phyloP scores from a whole-genome alignment of 2,329 filamentous ascomycete species.

The Neobulgaria alba region DNA sequence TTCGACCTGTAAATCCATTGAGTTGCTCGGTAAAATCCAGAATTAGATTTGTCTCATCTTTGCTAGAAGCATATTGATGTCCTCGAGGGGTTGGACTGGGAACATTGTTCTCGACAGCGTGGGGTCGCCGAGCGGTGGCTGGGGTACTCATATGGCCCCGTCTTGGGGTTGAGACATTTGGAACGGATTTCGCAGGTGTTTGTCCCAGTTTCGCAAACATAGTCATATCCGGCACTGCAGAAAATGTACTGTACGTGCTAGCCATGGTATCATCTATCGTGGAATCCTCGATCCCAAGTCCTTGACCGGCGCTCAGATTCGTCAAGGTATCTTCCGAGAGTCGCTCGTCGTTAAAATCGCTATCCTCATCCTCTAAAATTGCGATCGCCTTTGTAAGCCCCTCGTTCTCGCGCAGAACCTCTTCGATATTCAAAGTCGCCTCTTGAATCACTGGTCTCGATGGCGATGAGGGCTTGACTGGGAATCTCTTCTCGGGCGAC shows the following conservation, averaged over 20 bases:
- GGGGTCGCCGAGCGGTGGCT: conserved; percentile 21
- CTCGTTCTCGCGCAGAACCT: conserved; percentile 45
- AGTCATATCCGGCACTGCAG: conserved; percentile 80
- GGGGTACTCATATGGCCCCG: conserved; percentile 23
- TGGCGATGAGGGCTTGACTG: conserved; percentile 41
- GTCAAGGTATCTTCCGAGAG: conserved; percentile 23
- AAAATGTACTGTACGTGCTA: conserved; percentile 66
- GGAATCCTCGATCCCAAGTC: conserved; percentile 25
- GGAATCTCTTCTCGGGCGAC: conserved; percentile 49
- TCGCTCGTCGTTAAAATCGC: conserved; percentile 23
- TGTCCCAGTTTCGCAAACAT: conserved; percentile 68
- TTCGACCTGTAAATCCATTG: conserved; percentile 40
- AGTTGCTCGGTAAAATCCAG: conserved; percentile 83
- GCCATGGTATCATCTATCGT: conserved; percentile 31
- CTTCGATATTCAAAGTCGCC: conserved; percentile 34
- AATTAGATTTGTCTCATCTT: conserved; percentile 57
- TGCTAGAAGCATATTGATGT: conserved; percentile 23
- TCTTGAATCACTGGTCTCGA: conserved; percentile 28
- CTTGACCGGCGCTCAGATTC: conserved; percentile 26
- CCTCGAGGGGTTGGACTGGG: conserved; percentile 33
- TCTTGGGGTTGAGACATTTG: conserved; percentile 32
- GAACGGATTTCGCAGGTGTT: conserved; percentile 47
- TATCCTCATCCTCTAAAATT: conserved; percentile 48
- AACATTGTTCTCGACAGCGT: conserved; percentile 14
- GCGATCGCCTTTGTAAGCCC: conserved; percentile 51